phyloP scores from a whole-genome alignment of 305 asterid species.

The Fraxinus paxiana region DNA sequence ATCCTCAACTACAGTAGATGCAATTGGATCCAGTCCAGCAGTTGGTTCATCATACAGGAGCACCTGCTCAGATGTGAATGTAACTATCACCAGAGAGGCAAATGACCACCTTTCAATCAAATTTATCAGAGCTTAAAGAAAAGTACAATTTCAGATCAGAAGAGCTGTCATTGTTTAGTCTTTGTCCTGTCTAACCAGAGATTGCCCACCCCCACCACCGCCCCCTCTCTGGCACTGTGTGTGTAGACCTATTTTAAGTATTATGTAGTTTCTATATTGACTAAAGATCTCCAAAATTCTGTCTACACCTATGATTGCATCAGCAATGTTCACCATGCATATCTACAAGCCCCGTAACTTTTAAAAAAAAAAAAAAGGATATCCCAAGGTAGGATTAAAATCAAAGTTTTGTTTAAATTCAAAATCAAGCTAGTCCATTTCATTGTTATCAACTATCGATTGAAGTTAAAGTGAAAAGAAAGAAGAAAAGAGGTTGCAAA shows the following conservation, averaged over 20 bases:
- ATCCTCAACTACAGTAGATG: slow-evolving; percentile 97
- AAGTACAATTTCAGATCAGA: neutral
- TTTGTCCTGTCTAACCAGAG: neutral
- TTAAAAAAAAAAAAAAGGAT: neutral
- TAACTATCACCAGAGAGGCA: slow-evolving; percentile 11
- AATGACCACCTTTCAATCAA: neutral
- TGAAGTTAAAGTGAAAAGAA: neutral
- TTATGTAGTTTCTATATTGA: neutral
- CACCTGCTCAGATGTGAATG: slow-evolving; percentile 50
- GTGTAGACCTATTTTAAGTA: neutral
- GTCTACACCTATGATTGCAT: neutral
- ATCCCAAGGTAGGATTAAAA: neutral
- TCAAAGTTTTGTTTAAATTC: neutral
- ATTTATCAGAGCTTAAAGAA: neutral
- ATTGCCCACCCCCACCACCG: neutral
- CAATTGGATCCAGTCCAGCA: slow-evolving; percentile 99
- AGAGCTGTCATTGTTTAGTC: neutral
- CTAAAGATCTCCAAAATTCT: neutral
- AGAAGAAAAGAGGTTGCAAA: neutral
- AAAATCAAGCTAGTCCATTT: neutral
- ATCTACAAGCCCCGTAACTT: neutral
- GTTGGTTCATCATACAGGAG: slow-evolving; percentile 96
- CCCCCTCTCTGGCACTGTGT: neutral
- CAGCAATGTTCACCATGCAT: neutral
- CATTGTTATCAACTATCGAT: neutral